These are phyloP conservation scores for Myrica gale DNA, from an alignment of 306 rosid genomes.

Conservation along the genomic window DNA sequence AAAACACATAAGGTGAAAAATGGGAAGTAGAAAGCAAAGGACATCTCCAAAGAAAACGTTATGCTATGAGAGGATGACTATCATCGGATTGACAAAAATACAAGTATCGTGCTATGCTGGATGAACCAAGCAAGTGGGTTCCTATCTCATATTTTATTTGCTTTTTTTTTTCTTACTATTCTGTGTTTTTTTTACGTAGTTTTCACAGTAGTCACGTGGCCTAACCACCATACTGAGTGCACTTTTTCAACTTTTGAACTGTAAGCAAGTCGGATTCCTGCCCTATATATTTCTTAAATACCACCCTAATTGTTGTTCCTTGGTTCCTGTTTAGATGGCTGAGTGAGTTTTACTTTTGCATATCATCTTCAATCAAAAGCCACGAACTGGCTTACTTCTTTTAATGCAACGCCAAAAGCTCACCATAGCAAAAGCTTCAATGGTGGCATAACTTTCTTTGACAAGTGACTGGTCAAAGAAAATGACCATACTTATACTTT, in stretches of 20 bases:
- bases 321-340: slow-evolving; percentile 12
- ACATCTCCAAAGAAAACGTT: background rate
- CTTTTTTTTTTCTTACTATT: background rate
- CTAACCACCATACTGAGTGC: background rate
- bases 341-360: slow-evolving; percentile 41
- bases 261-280: background rate
- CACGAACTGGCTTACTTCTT: slow-evolving; percentile 59
- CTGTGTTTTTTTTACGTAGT: background rate
- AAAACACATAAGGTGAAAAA: background rate
- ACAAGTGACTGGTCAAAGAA: slow-evolving; percentile 41
- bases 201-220: background rate
- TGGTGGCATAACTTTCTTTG: slow-evolving; percentile 47
- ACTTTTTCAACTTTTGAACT: background rate
- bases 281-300: slow-evolving; percentile 26
- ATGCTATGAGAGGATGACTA: background rate
- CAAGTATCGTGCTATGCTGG: background rate
- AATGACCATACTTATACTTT: slow-evolving; percentile 28
- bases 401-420: slow-evolving; percentile 74
- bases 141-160: background rate
- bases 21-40: background rate
- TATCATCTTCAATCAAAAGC: slow-evolving; percentile 43
- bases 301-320: slow-evolving; percentile 38
- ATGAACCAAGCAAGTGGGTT: background rate
- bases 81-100: no score
- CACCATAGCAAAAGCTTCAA: slow-evolving; percentile 60